phyloP scores from a whole-genome alignment of 352 stramenopile species.

The Aphanomyces invadans region DNA sequence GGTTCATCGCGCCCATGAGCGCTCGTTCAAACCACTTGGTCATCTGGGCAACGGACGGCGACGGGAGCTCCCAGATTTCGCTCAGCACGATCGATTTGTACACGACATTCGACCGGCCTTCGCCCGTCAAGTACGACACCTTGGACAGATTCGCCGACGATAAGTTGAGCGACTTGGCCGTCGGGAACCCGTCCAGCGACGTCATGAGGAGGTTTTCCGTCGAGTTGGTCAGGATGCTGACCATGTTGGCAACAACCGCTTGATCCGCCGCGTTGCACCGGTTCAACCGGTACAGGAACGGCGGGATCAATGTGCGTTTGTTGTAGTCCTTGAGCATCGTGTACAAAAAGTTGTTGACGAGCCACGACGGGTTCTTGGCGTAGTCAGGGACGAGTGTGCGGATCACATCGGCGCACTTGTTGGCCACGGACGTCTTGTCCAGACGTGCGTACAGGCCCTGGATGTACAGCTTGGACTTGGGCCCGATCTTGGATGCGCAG shows the following conservation, averaged over 20 bases:
- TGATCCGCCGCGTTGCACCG: not conserved
- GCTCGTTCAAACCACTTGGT: slow-evolving; percentile 57
- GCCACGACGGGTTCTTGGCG: not conserved
- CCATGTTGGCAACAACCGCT: not conserved
- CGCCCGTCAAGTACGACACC: not conserved
- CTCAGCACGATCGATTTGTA: slow-evolving; percentile 12
- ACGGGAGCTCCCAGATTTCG: slow-evolving; percentile 26
- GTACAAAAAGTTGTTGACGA: slow-evolving; percentile 6
- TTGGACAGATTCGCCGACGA: not conserved
- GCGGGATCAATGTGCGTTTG: slow-evolving; percentile 14
- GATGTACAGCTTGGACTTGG: not conserved
- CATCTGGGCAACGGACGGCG: slow-evolving; percentile 37
- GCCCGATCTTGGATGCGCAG: slow-evolving; percentile 13
- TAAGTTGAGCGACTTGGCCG: not conserved
- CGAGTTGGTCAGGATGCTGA: not conserved
- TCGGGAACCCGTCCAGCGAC: slow-evolving; percentile 17
- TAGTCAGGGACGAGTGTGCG: not conserved
- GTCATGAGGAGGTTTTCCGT: slow-evolving; percentile 11
- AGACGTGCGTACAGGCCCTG: not conserved
- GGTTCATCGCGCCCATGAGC: slow-evolving; percentile 32
- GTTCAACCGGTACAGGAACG: slow-evolving; percentile 5
- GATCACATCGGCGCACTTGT: slow-evolving; percentile 1
- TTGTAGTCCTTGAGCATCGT: not conserved
- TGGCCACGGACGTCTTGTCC: not conserved
- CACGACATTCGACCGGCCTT: slow-evolving; percentile 18